A percentile compares a stretch with the other conserved stretches of the same genome.
These are phyloP conservation scores for Corrigiola litoralis DNA, from an alignment of 179 eudicot genomes.

Conservation along the genomic window DNA sequence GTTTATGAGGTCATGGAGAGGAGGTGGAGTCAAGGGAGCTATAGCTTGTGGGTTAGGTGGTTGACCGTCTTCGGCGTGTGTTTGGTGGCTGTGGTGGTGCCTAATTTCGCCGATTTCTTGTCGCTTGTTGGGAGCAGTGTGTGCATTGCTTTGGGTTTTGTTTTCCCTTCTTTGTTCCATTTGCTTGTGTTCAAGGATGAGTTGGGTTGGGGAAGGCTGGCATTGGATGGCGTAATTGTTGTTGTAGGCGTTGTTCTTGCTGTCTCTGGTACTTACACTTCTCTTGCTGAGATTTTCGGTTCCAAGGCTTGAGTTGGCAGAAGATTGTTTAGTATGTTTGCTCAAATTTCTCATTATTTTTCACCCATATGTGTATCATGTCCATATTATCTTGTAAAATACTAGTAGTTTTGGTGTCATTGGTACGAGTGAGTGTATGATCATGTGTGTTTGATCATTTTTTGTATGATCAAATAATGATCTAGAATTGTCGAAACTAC, in stretches of 20 bases:
- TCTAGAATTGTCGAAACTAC: slow-evolving; percentile 5
- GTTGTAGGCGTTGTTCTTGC: slow-evolving; percentile 61
- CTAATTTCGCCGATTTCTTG: slow-evolving; percentile 91
- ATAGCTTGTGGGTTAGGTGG: slow-evolving; percentile 83
- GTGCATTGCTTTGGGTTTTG: slow-evolving; percentile 77
- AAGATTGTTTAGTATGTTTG: neutral
- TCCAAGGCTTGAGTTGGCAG: slow-evolving; percentile 20
- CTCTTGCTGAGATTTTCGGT: slow-evolving; percentile 52
- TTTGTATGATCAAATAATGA: slow-evolving; percentile 1
- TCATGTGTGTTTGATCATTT: slow-evolving; percentile 8
- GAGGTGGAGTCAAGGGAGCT: slow-evolving; percentile 52
- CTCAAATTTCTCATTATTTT: neutral
- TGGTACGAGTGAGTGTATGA: neutral
- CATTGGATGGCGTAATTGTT: slow-evolving; percentile 46
- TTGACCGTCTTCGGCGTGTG: slow-evolving; percentile 51
- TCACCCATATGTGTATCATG: slow-evolving; percentile 1
- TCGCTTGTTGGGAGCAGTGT: slow-evolving; percentile 96
- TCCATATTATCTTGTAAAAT: neutral
- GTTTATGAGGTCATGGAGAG: slow-evolving; percentile 92
- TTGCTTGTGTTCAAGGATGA: slow-evolving; percentile 59
- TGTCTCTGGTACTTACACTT: slow-evolving; percentile 72
- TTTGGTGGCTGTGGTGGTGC: slow-evolving; percentile 69
- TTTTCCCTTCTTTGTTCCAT: slow-evolving; percentile 86
- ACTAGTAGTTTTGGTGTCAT: neutral
- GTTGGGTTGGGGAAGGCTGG: slow-evolving; percentile 36